These are phyloP conservation scores for Pulicaria dysenterica DNA, from an alignment of 129 eudicot genomes.

Conservation along the genomic window DNA sequence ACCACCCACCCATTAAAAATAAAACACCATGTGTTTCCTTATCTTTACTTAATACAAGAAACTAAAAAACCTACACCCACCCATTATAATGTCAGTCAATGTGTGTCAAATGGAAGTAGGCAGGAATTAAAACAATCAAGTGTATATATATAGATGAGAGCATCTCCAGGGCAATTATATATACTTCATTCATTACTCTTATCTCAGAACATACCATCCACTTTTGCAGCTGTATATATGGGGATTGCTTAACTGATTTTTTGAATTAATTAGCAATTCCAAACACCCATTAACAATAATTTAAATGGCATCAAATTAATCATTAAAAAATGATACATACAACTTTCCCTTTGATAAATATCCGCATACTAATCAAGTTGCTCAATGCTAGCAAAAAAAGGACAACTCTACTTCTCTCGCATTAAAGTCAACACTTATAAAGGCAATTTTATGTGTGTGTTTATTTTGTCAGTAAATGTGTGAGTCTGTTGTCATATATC, in stretches of 20 bases:
- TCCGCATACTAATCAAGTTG: constrained; percentile 19
- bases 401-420: background rate
- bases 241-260: too few relatives aligned
- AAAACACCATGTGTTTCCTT: constrained; percentile 13
- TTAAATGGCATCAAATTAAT: constrained; percentile 19
- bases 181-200: background rate
- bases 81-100: background rate
- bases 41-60: constrained; percentile 1
- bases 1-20: background rate
- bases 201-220: constrained; percentile 14
- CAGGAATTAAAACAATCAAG: constrained; percentile 37
- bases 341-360: background rate
- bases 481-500: constrained; percentile 8
- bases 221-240: too few relatives aligned
- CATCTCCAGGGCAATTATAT: background rate
- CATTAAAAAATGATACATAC: constrained; percentile 21
- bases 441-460: constrained; percentile 12
- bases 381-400: constrained; percentile 18
- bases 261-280: too few relatives aligned
- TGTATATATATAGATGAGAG: background rate
- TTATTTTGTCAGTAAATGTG: constrained; percentile 32
- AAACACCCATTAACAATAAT: background rate
- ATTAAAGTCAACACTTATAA: constrained; percentile 14
- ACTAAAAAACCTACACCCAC: background rate
- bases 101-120: constrained; percentile 27